Conservation (phyloP, 495 filamentous ascomycete genomes). For the Xylaria nigripes region DNA sequence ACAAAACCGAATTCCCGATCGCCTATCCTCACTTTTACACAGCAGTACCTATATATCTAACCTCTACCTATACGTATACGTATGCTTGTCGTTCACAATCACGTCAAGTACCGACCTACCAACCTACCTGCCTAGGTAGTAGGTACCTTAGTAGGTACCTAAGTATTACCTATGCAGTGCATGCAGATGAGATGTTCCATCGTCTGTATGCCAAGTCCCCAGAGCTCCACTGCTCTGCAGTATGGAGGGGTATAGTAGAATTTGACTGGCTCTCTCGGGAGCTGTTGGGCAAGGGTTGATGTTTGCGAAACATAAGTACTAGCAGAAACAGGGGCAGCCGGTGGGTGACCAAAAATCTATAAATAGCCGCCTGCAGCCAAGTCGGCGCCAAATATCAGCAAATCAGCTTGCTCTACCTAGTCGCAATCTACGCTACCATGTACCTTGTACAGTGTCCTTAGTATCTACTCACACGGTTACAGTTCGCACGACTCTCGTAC, state of each 20-base stretch:
- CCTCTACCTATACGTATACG: too few species aligned
- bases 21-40: too few species aligned
- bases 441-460: too few species aligned
- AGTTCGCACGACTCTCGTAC: too few species aligned
- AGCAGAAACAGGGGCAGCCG: constrained; percentile 14
- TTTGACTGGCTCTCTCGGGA: constrained; percentile 18
- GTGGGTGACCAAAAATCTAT: constrained; percentile 20
- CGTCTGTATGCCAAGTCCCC: constrained; percentile 10
- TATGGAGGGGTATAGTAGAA: constrained; percentile 7
- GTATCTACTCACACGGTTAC: too few species aligned
- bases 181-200: constrained; percentile 14
- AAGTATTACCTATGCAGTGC: constrained; percentile 7
- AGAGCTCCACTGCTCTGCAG: constrained; percentile 8
- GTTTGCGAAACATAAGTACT: constrained; percentile 23
- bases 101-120: background rate
- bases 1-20: too few species aligned
- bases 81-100: too few species aligned
- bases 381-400: constrained; percentile 23
- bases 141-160: background rate
- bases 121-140: too few species aligned
- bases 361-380: constrained; percentile 26
- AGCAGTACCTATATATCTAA: too few species aligned
- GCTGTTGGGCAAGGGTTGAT: constrained; percentile 15
- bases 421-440: too few species aligned
- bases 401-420: constrained; percentile 19